Evolutionary conservation across 208 protist genomes (phyloP), one percentile per base, ranked within the genome.

Genomic region (Crithidia mellificae): DNA sequence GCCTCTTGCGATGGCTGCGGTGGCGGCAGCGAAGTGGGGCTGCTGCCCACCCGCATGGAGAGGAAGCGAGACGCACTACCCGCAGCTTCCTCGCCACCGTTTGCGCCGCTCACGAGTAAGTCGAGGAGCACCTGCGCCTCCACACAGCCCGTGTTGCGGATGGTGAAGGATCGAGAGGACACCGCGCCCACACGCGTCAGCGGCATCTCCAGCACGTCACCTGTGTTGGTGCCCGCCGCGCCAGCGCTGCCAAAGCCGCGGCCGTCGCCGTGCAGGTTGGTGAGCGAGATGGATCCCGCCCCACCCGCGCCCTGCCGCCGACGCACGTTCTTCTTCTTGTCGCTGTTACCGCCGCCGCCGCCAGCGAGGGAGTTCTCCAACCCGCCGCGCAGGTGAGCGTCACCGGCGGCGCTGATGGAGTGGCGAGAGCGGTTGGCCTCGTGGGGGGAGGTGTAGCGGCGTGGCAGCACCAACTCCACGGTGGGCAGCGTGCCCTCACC

Each of bases 401-500:
- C 75, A 15, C 17, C 29, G 6, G 24, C 43, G 43, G 14, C 49
- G 41, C 20, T 57, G 61, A 41, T 17, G 14, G 54, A 36, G 17
- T 25, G 41, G 17, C 34, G 20, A 0, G 54, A 27, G 38, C 49
- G 47, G 12, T 34, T 47, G 32, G 22, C 29, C 27, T 65, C 59
- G n/a, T n/a, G n/a, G 2, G 59, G 38, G 14, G 64, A 53, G 24
- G 64, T 47, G 20, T 87, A 76, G 58, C 38, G 81, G 20, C 81
- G 84, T 1, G 87, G 90, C 25, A 90, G 17, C 4, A 86, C 77
- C 47, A 88, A 80, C 52, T 85, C 83, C 20, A 98, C 78, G 20
- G 77, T 85, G 17, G 98, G 97, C 56, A 99, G 84, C 22, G 94
- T 95, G 11, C 97, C 98, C 51, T 98, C 92, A 17, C 97, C 98